These are phyloP conservation scores for Gillenia trifoliata DNA, from an alignment of 306 rosid species.

Conservation along the genomic window DNA sequence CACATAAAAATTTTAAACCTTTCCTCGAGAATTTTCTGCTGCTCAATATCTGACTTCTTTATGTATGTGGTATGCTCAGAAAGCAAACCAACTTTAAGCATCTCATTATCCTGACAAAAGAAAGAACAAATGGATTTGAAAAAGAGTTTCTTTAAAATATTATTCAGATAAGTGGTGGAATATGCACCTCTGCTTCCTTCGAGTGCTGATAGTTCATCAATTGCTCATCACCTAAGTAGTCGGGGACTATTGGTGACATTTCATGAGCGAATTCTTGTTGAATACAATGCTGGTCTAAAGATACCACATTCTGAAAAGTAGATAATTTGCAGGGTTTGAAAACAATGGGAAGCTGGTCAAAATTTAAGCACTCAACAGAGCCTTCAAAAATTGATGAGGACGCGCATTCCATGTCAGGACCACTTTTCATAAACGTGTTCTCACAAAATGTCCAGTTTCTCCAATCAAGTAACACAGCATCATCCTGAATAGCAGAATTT, in stretches of 20 bases:
- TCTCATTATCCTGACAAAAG: conserved; percentile 39
- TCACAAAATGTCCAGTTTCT: conserved; percentile 57
- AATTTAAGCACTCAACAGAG: conserved; percentile 52
- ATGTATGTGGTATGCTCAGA: conserved; percentile 25
- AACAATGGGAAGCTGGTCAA: conserved; percentile 40
- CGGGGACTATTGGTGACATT: conserved; percentile 23
- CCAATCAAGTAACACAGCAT: conserved; percentile 47
- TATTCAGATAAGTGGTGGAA: conserved; percentile 12
- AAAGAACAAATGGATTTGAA: background rate
- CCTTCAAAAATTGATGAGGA: conserved; percentile 35
- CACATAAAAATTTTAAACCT: conserved; percentile 38
- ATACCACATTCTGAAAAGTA: conserved; percentile 18
- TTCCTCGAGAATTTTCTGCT: conserved; percentile 55
- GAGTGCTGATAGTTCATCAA: conserved; percentile 5
- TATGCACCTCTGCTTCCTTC: conserved; percentile 39
- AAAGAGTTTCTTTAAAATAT: background rate
- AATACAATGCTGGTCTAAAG: conserved; percentile 31
- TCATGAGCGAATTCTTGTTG: conserved; percentile 29
- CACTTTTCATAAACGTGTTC: conserved; percentile 11
- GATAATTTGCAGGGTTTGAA: conserved; percentile 20
- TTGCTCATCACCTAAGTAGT: conserved; percentile 23
- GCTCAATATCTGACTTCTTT: conserved; percentile 29
- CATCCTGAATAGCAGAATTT: conserved; percentile 51
- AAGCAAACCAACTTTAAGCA: conserved; percentile 19
- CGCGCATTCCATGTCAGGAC: conserved; percentile 23